These are phyloP conservation scores for Penicillium soppii DNA, from an alignment of 495 filamentous ascomycete species.

Conservation along the genomic window DNA sequence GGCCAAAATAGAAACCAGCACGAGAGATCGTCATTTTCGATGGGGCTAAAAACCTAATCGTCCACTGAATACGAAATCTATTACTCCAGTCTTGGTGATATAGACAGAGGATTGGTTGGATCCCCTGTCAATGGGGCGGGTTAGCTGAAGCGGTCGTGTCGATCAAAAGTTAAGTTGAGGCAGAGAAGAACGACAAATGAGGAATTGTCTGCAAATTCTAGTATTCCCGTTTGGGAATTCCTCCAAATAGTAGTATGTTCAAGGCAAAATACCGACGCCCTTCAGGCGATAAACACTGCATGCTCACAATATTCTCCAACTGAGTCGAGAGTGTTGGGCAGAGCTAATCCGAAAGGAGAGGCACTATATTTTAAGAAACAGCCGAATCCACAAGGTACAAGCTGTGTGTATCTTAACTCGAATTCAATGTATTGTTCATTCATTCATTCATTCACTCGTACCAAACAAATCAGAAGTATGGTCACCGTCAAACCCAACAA, in stretches of 20 bases:
- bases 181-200: not conserved
- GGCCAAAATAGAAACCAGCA: constrained; percentile 1
- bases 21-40: not conserved
- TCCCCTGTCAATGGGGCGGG: not conserved
- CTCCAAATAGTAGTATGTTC: not conserved
- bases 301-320: too few relatives aligned
- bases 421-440: constrained; percentile 33
- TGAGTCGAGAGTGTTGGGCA: too few relatives aligned
- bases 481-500: not conserved
- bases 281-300: too few relatives aligned
- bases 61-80: constrained; percentile 4
- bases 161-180: not conserved
- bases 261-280: too few relatives aligned
- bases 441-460: constrained; percentile 47
- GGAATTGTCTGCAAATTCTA: not conserved
- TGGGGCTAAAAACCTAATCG: not conserved
- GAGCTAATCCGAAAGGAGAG: too few relatives aligned
- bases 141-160: not conserved
- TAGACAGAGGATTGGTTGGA: not conserved
- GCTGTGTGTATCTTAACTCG: not conserved
- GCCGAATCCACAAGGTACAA: too few relatives aligned
- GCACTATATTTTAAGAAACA: too few relatives aligned
- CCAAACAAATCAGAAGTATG: constrained; percentile 19
- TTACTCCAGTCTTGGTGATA: not conserved
- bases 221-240: not conserved